A percentile compares a stretch with the other conserved stretches of the same genome.
phyloP scores from a whole-genome alignment of 2,329 filamentous ascomycete species.

The Ophiostoma ips region DNA sequence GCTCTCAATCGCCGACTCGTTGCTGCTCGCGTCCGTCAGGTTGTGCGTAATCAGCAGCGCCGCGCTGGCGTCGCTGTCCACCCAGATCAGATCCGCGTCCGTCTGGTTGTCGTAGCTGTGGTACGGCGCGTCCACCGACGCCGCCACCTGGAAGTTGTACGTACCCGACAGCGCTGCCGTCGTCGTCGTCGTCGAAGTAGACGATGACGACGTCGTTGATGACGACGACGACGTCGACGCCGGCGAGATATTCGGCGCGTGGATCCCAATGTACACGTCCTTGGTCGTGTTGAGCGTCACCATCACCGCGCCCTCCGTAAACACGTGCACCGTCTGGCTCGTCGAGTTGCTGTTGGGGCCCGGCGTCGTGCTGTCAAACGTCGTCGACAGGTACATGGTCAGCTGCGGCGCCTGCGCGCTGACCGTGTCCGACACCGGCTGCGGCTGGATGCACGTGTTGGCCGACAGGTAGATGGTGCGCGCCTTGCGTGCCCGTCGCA shows the following conservation, averaged over 20 bases:
- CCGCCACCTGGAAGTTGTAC: slow-evolving; percentile 73
- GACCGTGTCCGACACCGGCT: slow-evolving; percentile 29
- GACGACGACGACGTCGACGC: slow-evolving; percentile 41
- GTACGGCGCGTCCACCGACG: slow-evolving; percentile 66
- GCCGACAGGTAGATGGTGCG: slow-evolving; percentile 64
- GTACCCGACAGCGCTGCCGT: slow-evolving; percentile 41
- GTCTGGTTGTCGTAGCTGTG: slow-evolving; percentile 45
- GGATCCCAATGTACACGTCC: slow-evolving; percentile 64
- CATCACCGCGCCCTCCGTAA: slow-evolving; percentile 58
- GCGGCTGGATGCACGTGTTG: slow-evolving; percentile 73
- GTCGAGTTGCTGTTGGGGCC: slow-evolving; percentile 41
- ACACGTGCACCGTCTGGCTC: slow-evolving; percentile 32
- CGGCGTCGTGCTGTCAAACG: slow-evolving; percentile 47
- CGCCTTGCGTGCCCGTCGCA: too few species aligned
- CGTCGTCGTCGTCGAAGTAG: too few species aligned
- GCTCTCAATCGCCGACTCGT: slow-evolving; percentile 36
- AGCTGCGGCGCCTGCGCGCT: slow-evolving; percentile 52
- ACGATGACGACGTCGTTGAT: too few species aligned
- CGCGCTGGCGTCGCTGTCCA: slow-evolving; percentile 71
- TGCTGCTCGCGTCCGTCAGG: slow-evolving; percentile 41
- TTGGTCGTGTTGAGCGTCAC: slow-evolving; percentile 45
- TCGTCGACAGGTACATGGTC: slow-evolving; percentile 60
- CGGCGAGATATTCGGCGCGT: slow-evolving; percentile 49
- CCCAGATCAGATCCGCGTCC: slow-evolving; percentile 52
- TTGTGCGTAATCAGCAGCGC: slow-evolving; percentile 69